Conservation (phyloP, 164 flowering plant genomes). For the Hamamelis virginiana region DNA sequence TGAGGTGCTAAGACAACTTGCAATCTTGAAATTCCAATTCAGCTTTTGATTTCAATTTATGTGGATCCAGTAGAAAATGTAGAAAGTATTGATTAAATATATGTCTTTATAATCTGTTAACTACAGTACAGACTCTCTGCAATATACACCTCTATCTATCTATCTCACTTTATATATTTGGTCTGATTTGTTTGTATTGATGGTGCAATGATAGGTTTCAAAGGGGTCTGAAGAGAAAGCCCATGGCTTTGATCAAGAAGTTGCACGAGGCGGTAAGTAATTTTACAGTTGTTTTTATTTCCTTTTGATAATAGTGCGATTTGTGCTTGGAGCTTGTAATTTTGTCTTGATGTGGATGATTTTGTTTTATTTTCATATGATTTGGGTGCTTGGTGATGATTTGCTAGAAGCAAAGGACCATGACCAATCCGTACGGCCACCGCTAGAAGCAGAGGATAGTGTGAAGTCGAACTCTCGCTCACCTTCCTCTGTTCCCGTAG, state of each 20-base stretch:
- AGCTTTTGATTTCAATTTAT: too few relatives aligned
- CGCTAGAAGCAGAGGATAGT: conserved; percentile 40
- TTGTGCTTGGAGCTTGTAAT: not conserved
- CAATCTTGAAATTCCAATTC: too few relatives aligned
- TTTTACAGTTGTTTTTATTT: not conserved
- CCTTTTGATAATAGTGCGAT: not conserved
- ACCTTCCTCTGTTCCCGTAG: conserved; percentile 27
- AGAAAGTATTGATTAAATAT: too few relatives aligned
- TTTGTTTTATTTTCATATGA: not conserved
- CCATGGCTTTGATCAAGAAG: conserved; percentile 77
- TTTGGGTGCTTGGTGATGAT: too few relatives aligned
- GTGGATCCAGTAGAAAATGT: too few relatives aligned
- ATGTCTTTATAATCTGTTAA: too few relatives aligned
- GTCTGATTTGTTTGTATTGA: not conserved
- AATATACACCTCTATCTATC: too few relatives aligned
- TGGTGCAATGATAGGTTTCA: conserved; percentile 36
- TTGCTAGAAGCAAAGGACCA: too few relatives aligned
- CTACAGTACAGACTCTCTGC: too few relatives aligned
- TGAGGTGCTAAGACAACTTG: too few relatives aligned
- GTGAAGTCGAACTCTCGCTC: conserved; percentile 57
- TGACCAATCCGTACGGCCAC: conserved; percentile 29
- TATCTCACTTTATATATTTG: too few relatives aligned
- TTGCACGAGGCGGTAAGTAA: conserved; percentile 55
- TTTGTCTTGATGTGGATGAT: not conserved
- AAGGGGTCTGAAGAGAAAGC: conserved; percentile 68